Percentiles rank a stretch among this genome's conserved stretches.
These are phyloP conservation scores for Auricularia sp. DNA, from an alignment of 768 basidiomycete species.

Conservation along the genomic window DNA sequence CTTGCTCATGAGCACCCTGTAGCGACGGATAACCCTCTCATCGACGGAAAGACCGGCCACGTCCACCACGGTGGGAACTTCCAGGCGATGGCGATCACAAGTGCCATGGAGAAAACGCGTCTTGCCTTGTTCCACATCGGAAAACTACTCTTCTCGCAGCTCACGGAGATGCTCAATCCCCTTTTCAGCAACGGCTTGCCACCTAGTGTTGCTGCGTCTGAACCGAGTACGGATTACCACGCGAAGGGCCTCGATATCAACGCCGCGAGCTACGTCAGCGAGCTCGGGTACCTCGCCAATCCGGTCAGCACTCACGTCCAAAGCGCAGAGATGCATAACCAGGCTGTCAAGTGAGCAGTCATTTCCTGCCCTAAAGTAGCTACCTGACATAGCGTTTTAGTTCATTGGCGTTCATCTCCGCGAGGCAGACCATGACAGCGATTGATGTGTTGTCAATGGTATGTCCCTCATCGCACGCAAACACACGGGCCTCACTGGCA, in stretches of 20 bases:
- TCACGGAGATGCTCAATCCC: constrained; percentile 67
- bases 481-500: not conserved
- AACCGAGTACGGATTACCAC: constrained; percentile 74
- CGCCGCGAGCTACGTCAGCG: constrained; percentile 68
- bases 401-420: constrained; percentile 77
- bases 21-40: constrained; percentile 84
- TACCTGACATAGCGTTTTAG: constrained; percentile 24
- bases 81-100: constrained; percentile 79
- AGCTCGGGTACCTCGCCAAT: constrained; percentile 76
- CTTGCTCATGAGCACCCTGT: constrained; percentile 2
- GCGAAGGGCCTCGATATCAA: constrained; percentile 81
- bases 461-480: not conserved
- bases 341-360: constrained; percentile 69
- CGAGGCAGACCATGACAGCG: constrained; percentile 66
- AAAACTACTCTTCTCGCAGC: constrained; percentile 57
- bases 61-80: constrained; percentile 84
- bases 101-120: constrained; percentile 82
- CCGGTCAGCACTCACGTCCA: constrained; percentile 80
- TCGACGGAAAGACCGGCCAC: constrained; percentile 54
- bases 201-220: constrained; percentile 67
- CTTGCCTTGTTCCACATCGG: constrained; percentile 60
- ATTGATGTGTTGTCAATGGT: constrained; percentile 63
- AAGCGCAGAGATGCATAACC: constrained; percentile 87
- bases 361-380: not conserved
- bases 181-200: constrained; percentile 76